Conservation (phyloP, 176 grass and related monocot genomes). For the Poa annua region DNA sequence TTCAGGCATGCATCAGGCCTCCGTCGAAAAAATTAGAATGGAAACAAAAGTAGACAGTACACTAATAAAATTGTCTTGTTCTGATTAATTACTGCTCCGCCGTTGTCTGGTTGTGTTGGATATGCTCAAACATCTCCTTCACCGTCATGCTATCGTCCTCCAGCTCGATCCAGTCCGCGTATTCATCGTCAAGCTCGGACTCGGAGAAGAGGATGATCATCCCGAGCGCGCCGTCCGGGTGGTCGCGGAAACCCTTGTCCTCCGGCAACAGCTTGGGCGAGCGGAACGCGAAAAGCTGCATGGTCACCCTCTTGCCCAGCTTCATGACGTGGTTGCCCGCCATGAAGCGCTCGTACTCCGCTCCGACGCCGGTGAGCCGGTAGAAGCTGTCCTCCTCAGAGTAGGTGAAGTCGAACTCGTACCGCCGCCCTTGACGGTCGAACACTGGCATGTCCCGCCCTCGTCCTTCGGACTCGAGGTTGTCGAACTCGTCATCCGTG, state of each 20-base stretch:
- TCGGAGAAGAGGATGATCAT: conserved; percentile 22
- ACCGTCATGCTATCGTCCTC: background rate
- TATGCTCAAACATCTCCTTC: background rate
- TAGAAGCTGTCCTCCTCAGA: background rate
- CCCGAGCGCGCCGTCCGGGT: conserved; percentile 11
- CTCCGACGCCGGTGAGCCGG: background rate
- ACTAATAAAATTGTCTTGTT: too few relatives aligned
- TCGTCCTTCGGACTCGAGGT: background rate
- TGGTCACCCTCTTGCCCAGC: background rate
- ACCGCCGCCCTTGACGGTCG: background rate
- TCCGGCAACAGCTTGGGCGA: background rate
- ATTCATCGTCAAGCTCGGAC: background rate
- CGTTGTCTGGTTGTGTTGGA: background rate
- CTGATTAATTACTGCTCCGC: background rate
- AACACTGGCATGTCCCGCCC: background rate
- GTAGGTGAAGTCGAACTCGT: conserved; percentile 10
- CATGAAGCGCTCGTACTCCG: conserved; percentile 10
- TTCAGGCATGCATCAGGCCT: too few relatives aligned
- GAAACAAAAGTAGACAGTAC: too few relatives aligned
- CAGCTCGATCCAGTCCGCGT: background rate
- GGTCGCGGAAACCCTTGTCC: background rate
- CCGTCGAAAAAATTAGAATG: too few relatives aligned
- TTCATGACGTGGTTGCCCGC: background rate
- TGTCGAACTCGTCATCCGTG: conserved; percentile 12
- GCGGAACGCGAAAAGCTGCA: conserved; percentile 19